Conservation (phyloP, 495 filamentous ascomycete genomes). For the Penicilliopsis zonata region DNA sequence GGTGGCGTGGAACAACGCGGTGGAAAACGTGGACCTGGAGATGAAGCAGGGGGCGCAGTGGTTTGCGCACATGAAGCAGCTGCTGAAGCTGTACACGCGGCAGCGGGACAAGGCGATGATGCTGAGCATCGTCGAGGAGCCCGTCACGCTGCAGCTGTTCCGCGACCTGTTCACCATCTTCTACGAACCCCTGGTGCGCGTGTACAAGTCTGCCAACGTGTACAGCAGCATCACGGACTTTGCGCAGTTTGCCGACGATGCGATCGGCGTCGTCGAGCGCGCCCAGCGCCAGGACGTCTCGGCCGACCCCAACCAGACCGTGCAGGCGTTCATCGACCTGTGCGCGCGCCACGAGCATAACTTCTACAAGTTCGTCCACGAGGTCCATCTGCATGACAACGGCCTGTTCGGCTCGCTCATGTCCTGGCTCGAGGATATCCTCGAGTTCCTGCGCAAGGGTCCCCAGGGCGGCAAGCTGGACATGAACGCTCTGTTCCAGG, state of each 20-base stretch:
- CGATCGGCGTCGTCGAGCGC: constrained; percentile 76
- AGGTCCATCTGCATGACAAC: constrained; percentile 96
- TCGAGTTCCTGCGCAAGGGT: constrained; percentile 82
- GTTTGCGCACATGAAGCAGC: constrained; percentile 88
- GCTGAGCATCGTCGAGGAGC: constrained; percentile 89
- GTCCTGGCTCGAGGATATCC: constrained; percentile 94
- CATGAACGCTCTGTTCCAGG: constrained; percentile 84
- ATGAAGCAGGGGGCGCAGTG: constrained; percentile 79
- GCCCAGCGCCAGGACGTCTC: constrained; percentile 85
- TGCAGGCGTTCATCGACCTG: constrained; percentile 96
- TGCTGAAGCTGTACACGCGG: constrained; percentile 82
- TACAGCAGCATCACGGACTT: constrained; percentile 96
- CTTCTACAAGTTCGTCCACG: constrained; percentile 98
- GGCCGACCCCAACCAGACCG: constrained; percentile 94
- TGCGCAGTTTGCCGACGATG: constrained; percentile 81
- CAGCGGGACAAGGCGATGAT: constrained; percentile 97
- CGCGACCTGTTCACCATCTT: constrained; percentile 97
- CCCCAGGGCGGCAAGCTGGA: constrained; percentile 70
- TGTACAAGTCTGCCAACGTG: constrained; percentile 98
- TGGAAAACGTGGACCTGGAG: constrained; percentile 83
- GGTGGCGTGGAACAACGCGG: constrained; percentile 91
- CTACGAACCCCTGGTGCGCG: constrained; percentile 90
- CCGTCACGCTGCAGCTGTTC: constrained; percentile 84
- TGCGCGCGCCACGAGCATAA: constrained; percentile 90
- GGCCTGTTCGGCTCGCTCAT: constrained; percentile 92